Evolutionary conservation across 2,329 filamentous ascomycete species (phyloP).

Genomic region (Diaporthe sp.): DNA sequence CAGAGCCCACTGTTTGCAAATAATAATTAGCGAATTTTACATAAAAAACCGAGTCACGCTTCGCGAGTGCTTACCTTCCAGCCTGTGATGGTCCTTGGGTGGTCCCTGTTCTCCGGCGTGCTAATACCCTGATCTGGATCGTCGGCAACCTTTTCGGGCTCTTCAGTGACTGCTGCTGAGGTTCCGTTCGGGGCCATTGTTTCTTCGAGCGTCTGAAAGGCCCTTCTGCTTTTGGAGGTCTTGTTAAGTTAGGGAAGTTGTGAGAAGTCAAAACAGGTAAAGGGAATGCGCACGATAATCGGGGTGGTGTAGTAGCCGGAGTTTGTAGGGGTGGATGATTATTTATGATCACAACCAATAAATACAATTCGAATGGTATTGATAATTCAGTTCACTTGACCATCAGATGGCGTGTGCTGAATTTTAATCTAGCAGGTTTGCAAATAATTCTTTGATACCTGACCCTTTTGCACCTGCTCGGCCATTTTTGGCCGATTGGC

Average conservation of each 20-base stretch:
- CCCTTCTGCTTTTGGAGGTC: neutral
- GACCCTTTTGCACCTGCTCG: neutral
- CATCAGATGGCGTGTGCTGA: rapidly evolving
- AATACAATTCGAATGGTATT: neutral
- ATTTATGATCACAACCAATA: too few species aligned
- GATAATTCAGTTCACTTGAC: neutral
- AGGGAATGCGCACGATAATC: neutral
- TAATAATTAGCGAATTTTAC: neutral
- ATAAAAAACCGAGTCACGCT: neutral
- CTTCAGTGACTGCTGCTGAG: neutral
- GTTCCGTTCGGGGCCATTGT: too few species aligned
- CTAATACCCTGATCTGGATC: neutral
- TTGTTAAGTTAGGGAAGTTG: neutral
- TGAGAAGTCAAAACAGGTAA: neutral
- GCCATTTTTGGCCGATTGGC: slow-evolving; percentile 2
- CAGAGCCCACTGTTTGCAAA: slow-evolving; percentile 14
- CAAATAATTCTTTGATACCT: neutral
- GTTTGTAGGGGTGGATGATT: neutral
- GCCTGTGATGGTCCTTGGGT: neutral
- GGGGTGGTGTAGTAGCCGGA: too few species aligned
- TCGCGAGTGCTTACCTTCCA: neutral
- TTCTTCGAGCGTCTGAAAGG: rapidly evolving
- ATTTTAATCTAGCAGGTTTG: too few species aligned
- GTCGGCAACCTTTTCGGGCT: neutral
- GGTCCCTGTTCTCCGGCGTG: neutral